Conservation (phyloP, 176 grass and related monocot species). For the Lolium multiflorum region DNA sequence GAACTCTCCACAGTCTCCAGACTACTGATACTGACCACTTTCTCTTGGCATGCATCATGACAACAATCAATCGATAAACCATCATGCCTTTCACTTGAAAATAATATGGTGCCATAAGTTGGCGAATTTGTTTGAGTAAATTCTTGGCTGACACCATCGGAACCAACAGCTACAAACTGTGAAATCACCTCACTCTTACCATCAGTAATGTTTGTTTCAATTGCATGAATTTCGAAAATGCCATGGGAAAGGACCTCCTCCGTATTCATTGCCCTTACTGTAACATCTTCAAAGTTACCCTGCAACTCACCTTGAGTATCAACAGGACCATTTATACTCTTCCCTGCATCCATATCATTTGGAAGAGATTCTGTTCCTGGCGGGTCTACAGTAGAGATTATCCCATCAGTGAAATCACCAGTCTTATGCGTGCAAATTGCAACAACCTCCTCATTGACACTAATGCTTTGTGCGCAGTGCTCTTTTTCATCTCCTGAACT, state of each 20-base stretch:
- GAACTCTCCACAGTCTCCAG: slow-evolving; percentile 41
- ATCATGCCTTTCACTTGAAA: slow-evolving; percentile 44
- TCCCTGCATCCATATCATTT: slow-evolving; percentile 30
- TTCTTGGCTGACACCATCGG: slow-evolving; percentile 18
- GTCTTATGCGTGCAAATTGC: slow-evolving; percentile 44
- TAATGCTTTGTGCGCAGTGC: slow-evolving; percentile 34
- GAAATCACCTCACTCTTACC: slow-evolving; percentile 42
- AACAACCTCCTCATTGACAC: slow-evolving; percentile 52
- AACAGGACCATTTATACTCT: slow-evolving; percentile 26
- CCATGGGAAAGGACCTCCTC: slow-evolving; percentile 44
- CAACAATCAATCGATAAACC: slow-evolving; percentile 32
- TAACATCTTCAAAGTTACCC: slow-evolving; percentile 39
- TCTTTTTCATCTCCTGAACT: slow-evolving; percentile 44
- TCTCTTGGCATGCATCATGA: slow-evolving; percentile 38
- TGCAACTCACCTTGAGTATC: slow-evolving; percentile 21
- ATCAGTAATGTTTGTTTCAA: slow-evolving; percentile 28
- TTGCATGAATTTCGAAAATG: slow-evolving; percentile 50
- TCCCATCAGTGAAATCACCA: slow-evolving; percentile 31
- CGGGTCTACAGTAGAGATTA: slow-evolving; percentile 29
- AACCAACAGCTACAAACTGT: slow-evolving; percentile 40
- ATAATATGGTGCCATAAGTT: slow-evolving; percentile 4
- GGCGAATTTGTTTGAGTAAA: slow-evolving; percentile 34
- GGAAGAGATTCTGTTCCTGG: slow-evolving; percentile 40
- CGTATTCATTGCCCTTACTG: slow-evolving; percentile 37
- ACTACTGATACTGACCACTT: slow-evolving; percentile 46